Evolutionary conservation across 768 basidiomycete genomes (phyloP).

Genomic region (Xanthoconium purpureum): DNA sequence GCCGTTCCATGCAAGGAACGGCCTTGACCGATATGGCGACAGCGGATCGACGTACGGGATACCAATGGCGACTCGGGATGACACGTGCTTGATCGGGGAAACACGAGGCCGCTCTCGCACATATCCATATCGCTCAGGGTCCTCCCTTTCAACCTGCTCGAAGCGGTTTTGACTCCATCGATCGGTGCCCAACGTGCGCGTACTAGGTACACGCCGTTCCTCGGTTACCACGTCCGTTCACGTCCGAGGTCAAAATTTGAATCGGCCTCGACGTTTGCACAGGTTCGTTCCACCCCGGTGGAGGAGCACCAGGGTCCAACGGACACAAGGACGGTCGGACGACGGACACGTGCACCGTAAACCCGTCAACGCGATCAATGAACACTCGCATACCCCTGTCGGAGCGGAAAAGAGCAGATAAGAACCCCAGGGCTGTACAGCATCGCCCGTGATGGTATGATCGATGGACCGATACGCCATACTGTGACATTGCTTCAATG

Average conservation of each 20-base stretch:
- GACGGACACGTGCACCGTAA: neutral
- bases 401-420: neutral
- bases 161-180: neutral
- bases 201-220: neutral
- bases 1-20: neutral
- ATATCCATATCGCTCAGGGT: neutral
- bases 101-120: neutral
- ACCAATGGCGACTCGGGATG: neutral
- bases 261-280: no score
- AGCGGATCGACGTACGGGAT: neutral
- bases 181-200: neutral
- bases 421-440: neutral
- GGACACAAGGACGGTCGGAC: no score
- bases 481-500: neutral
- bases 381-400: neutral
- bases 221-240: neutral
- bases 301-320: neutral
- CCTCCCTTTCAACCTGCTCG: neutral
- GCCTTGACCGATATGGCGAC: neutral
- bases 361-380: neutral
- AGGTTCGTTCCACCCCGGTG: no score
- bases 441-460: neutral
- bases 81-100: neutral
- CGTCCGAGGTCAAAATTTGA: neutral
- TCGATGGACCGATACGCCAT: neutral